phyloP scores from a whole-genome alignment of 1,284 basidiomycete species.

The Pseudozyma sp. region DNA sequence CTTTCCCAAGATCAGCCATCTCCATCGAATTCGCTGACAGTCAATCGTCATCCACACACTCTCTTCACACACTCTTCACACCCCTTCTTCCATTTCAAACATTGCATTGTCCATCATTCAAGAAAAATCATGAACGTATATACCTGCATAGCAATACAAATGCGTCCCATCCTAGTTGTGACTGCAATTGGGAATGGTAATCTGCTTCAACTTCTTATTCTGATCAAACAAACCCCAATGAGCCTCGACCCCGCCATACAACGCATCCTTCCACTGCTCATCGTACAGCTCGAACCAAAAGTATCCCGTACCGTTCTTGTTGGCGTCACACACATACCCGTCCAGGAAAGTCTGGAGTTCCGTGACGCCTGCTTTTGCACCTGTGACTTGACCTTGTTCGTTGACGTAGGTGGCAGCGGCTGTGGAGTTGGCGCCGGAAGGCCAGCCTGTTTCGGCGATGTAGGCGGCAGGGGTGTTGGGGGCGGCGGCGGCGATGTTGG shows the following conservation, averaged over 20 bases:
- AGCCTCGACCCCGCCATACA: conserved; percentile 45
- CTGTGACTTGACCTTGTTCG: conserved; percentile 27
- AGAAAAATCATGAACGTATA: too few relatives aligned
- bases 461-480: conserved; percentile 39
- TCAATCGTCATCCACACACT: too few relatives aligned
- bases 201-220: conserved; percentile 37
- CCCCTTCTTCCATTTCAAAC: too few relatives aligned
- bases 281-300: conserved; percentile 49
- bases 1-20: too few relatives aligned
- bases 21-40: too few relatives aligned
- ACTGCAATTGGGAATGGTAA: conserved; percentile 38
- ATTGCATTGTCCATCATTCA: too few relatives aligned
- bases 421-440: conserved; percentile 33
- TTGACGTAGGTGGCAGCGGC: conserved; percentile 26
- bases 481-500: conserved; percentile 20
- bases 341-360: conserved; percentile 46
- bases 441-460: conserved; percentile 50
- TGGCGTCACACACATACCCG: conserved; percentile 34
- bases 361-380: conserved; percentile 24
- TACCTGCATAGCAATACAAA: too few relatives aligned
- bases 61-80: too few relatives aligned
- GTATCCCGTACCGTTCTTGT: conserved; percentile 38
- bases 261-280: conserved; percentile 40
- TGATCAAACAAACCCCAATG: conserved; percentile 47
- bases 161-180: conserved; percentile 10